Base-by-base conservation (phyloP, 805 yeast genomes). In the Nakazawaea laoshanensis region DNA sequence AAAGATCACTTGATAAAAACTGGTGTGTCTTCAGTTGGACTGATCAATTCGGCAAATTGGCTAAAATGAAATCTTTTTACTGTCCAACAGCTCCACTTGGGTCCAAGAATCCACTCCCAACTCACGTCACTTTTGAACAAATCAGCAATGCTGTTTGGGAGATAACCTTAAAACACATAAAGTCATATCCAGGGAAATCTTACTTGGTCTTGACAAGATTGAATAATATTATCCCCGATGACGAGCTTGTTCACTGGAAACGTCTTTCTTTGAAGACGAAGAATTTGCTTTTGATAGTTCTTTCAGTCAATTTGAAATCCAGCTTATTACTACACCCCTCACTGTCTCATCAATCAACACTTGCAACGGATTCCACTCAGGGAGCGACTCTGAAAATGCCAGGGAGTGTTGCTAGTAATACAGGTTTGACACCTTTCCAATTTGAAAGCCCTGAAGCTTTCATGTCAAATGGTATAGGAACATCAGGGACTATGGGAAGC, bases 21-120 rank as follows among this genome's bases (percentile, higher is more conserved):
- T 89, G 96, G 95, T 65, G 86, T 27, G 74, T 77, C 15, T 94
- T 85, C 0, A 79, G 94, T 1, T 86, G 96, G 94, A 67, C 92
- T 0, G 95, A 89, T 47, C 89, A 88, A 30, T 67, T 70, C 50
- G 95, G 95, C 0, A 61, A 63, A 3, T 64, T 73, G 9, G 70
- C 77, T 12, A 65, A 63, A 29, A 68, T 77, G 0, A 77, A 74
- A 42, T 67, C 86, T 1, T 82, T 89, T 88, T 67, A 64, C 43
- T 61, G 31, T 28, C 34, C 41, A 16, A 29, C 31, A 17, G 26
- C 33, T n/a, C 29, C 23, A 3, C 16, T 29, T 25, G 35, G 33
- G 13, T 25, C 29, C 15, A 33, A 35, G 16, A 10, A 18, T 19
- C 12, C 25, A 19, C 23, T 29, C 4, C 16, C 41, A 6, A 23